A percentile compares a stretch with the other conserved stretches of the same genome.
Evolutionary conservation across 2,329 filamentous ascomycete genomes (phyloP).

Genomic region (Sporothrix dimorphospora): DNA sequence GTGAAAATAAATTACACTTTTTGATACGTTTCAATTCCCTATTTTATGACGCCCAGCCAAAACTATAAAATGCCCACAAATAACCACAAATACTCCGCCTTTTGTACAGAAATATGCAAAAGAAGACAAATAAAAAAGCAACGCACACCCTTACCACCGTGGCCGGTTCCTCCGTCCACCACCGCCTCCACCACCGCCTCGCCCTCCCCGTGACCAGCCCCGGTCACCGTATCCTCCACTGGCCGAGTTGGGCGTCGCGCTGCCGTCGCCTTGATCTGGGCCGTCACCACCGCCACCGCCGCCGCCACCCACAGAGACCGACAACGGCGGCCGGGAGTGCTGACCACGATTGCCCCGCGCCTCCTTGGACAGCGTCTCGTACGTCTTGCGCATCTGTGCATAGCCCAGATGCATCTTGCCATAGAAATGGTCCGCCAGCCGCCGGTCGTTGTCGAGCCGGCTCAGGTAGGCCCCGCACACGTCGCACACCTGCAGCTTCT

Average conservation of each 20-base stretch:
- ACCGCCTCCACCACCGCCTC: constrained; percentile 57
- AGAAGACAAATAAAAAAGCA: not conserved
- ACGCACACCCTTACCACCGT: constrained; percentile 46
- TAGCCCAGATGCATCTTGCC: constrained; percentile 99
- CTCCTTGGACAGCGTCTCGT: constrained; percentile 83
- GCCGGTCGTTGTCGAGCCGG: constrained; percentile 88
- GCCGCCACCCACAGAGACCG: constrained; percentile 46
- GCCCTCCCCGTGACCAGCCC: constrained; percentile 52
- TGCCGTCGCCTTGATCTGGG: constrained; percentile 46
- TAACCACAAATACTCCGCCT: not conserved
- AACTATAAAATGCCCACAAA: not conserved
- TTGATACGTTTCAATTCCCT: not conserved
- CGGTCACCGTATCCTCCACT: constrained; percentile 50
- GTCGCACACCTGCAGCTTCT: constrained; percentile 98
- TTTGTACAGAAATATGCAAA: not conserved
- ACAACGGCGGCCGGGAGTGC: constrained; percentile 46
- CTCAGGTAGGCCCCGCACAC: constrained; percentile 95
- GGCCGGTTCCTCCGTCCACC: constrained; percentile 55
- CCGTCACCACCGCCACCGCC: constrained; percentile 47
- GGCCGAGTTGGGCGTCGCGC: constrained; percentile 39
- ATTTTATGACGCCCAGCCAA: not conserved
- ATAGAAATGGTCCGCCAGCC: constrained; percentile 96
- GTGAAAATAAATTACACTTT: not conserved
- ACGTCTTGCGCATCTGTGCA: constrained; percentile 95
- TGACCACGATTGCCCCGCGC: constrained; percentile 61